These are phyloP conservation scores for Hysterium pulicare DNA, from an alignment of 2,329 filamentous ascomycete genomes.

Conservation along the genomic window DNA sequence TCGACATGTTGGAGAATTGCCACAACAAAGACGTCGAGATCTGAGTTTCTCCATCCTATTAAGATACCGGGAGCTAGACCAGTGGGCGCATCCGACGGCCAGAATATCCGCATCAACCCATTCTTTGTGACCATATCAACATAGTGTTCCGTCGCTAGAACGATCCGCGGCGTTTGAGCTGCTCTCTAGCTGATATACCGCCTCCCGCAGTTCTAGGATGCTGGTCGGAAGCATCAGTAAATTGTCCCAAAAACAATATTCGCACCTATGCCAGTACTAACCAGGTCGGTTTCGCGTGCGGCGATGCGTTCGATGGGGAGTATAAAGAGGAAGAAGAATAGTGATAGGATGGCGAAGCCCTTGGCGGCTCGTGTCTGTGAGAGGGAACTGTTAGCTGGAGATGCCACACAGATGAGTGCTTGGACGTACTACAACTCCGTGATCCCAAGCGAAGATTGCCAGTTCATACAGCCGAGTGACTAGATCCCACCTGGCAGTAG, in stretches of 20 bases:
- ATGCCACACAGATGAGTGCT: not conserved
- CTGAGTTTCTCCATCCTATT: conserved; percentile 93
- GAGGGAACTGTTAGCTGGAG: conserved; percentile 5
- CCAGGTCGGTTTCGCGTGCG: conserved; percentile 72
- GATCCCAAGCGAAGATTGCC: conserved; percentile 94
- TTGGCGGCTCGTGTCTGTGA: conserved; percentile 75
- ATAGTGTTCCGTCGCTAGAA: conserved; percentile 64
- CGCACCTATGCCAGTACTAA: conserved; percentile 47
- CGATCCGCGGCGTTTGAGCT: conserved; percentile 88
- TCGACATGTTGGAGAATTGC: conserved; percentile 88
- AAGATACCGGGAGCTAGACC: conserved; percentile 77
- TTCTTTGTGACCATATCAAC: conserved; percentile 64
- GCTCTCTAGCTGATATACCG: conserved; percentile 91
- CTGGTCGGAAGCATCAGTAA: conserved; percentile 47
- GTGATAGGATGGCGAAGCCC: conserved; percentile 76
- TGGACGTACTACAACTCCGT: conserved; percentile 84
- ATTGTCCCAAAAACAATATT: not conserved
- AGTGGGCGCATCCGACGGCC: conserved; percentile 82
- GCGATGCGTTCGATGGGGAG: conserved; percentile 83
- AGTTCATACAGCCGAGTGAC: conserved; percentile 96
- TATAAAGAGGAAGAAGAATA: conserved; percentile 80
- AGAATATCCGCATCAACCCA: conserved; percentile 97
- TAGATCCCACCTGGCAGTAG: conserved; percentile 97
- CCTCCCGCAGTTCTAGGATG: conserved; percentile 75
- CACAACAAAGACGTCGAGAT: conserved; percentile 84